Base-by-base conservation (phyloP, 768 basidiomycete species). In the Pulveroboletus frians region DNA sequence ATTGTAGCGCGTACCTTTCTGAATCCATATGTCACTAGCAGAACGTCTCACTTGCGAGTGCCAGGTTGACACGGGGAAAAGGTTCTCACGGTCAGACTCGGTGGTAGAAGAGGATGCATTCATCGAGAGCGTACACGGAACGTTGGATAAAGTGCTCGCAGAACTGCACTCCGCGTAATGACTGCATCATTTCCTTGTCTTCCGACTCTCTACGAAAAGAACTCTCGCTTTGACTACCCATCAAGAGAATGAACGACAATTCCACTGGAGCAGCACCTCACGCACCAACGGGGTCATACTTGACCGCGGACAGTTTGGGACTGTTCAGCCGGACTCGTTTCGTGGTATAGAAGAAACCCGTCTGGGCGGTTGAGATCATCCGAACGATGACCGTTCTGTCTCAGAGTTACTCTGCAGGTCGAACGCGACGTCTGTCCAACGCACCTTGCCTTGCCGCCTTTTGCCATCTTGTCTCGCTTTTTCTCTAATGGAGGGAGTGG, bases 341-440 rank as follows among this genome's bases (percentile, higher is more conserved):
- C 3, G 87, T 87, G 18, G 89, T 90, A 70, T 94, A 95, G 68
- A 93, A 93, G 72, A 79, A 92, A 10, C 92, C 92, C 1, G 92
- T 94, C 68, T 90, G 85, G 1, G 92, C 92, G 0, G 91, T 91
- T 13, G 92, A 94, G 51, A 94, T 83, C 57, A 95, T 76, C 41
- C 90, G 87, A 45, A 94, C 83, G 47, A 95, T 84, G 47, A 94
- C 66, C 2, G 88, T 91, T 64, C 92, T 92, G 61, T 17, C 13
- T 26, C 37, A 37, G 17, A 41, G 39, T 50, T 37, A 47, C 43
- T 10, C 17, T 3, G 15, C 21, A 37, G 3, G 39, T 10, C 32
- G 18, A 42, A 36, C 21, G 21, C 34, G 17, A 42, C 1, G 38
- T 9, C 9, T 20, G 14, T 23, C 18, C 1, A 37, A 31, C 50